Evolutionary conservation across 495 filamentous ascomycete species (phyloP), one percentile per base, ranked within the genome.

Genomic region (Neurospora tetraspora): DNA sequence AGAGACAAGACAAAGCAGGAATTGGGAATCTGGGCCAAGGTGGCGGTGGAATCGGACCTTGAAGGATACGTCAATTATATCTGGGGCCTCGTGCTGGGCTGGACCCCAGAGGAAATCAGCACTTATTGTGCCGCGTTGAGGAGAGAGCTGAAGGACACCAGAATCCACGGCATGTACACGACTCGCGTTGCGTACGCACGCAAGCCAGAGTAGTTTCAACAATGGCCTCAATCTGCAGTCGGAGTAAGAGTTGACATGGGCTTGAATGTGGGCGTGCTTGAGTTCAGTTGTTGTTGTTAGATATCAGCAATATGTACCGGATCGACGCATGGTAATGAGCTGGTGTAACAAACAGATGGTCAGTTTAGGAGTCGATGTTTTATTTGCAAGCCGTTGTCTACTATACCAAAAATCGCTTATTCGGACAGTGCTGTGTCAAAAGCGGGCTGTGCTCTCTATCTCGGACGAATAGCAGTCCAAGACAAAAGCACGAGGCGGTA

Each of bases 1-100:
- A 77, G 74, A 7, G 82, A 88, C 45, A 77, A 77, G 23, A 80
- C 80, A 39, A 45, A 86, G 70, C 86, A 85, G 73, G 81, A 87
- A 73, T 77, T 89, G 39, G 87, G 87, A 4, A 74, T 76, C 10
- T 80, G 14, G 12, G 31, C 69, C 39, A 74, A 71, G 71, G 16
- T 71, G 20, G 72, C 68, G 27, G 18, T 70, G 10, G 70, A 74
- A 23, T 71, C 72, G 53, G 74, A 68, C 36, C 18, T 43, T 72
- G 53, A 45, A 74, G 70, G 74, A 73, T 73, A 59, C 38, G 39
- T 76, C 39, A 65, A 71, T 23, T 72, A 69, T 16, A 39, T 70
- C 6, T 76, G 74, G 74, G 40, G 27, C 6, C 2, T 68, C 4
- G 71, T 74, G 14, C 37, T 77, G 20, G 75, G 75, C 7, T 77